Evolutionary conservation across 208 protist genomes (phyloP).

Genomic region (Tritrichomonas musculus): DNA sequence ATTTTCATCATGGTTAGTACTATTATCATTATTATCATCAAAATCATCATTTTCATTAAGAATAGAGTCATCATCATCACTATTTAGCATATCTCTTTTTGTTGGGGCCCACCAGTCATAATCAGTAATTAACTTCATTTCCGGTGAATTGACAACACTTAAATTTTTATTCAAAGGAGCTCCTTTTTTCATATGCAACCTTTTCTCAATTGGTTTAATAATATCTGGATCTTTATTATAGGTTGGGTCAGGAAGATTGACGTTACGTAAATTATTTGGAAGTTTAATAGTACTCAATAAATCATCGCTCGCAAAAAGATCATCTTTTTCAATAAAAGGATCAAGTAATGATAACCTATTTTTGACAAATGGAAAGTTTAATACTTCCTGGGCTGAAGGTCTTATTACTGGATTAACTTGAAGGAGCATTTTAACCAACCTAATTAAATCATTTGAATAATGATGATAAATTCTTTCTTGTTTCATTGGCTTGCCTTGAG

Average conservation of each 20-base stretch:
- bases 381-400: not conserved
- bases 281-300: constrained; percentile 24
- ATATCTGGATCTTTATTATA: not conserved
- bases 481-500: no score
- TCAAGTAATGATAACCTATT: not conserved
- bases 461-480: no score
- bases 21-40: no score
- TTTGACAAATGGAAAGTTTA: not conserved
- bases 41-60: no score
- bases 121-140: not conserved
- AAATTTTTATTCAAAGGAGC: not conserved
- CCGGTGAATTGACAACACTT: not conserved
- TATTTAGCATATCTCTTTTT: no score
- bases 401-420: not conserved
- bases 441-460: not conserved
- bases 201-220: not conserved
- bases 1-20: no score
- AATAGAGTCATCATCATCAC: no score
- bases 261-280: not conserved
- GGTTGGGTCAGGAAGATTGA: not conserved
- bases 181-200: not conserved
- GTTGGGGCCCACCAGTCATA: not conserved
- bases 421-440: not conserved
- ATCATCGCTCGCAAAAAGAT: not conserved
- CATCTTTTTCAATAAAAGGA: not conserved